Base-by-base conservation (phyloP, 2,329 filamentous ascomycete genomes). In the Ambrosiella cleistominuta region DNA sequence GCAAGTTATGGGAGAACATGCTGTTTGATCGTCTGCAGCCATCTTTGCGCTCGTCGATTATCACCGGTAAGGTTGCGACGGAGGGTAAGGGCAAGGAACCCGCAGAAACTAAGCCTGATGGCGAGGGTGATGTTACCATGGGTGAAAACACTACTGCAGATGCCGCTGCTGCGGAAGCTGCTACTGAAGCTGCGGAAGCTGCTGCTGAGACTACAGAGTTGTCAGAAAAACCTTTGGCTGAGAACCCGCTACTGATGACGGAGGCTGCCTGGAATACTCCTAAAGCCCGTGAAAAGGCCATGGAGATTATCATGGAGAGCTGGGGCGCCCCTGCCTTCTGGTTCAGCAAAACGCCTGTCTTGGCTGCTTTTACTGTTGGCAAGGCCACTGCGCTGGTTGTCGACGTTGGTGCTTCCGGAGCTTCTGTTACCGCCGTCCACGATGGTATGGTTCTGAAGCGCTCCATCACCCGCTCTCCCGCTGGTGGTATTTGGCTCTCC, bases 281-380 rank as follows among this genome's bases (percentile, higher is more conserved):
- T 49, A 96, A 96, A 74, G 81, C 86, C 61, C 79, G 94, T 61
- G 93, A 98, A 73, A 95, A 93, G 78, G 84, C 85, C 45, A 91
- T 96, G 66, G 93, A 98, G 73, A 82, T 97, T 62, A 89, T 88
- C 61, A 96, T 98, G 84, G 93, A 98, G 75, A 87, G 82, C 67
- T 98, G 93, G 89, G 90, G 88, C 36, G 86, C 85, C 58, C 93
- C 93, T 15, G 93, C 93, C 4, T 97, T 96, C 70, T 98, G 91
- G 78, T 75, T 97, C 61, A 88, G 88, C 62, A 83, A 88, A 66
- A 94, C 83, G 57, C 89, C 91, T 35, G 90, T 96, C 49, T 79
- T 96, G 68, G 83, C 91, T 57, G 86, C 90, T 17, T 97, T 96
- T 68, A 89, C 89, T 15, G 85, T 88, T 13, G 93, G 93, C 63